phyloP scores from a whole-genome alignment of 306 rosid species.

The Quercus berberidifolia region DNA sequence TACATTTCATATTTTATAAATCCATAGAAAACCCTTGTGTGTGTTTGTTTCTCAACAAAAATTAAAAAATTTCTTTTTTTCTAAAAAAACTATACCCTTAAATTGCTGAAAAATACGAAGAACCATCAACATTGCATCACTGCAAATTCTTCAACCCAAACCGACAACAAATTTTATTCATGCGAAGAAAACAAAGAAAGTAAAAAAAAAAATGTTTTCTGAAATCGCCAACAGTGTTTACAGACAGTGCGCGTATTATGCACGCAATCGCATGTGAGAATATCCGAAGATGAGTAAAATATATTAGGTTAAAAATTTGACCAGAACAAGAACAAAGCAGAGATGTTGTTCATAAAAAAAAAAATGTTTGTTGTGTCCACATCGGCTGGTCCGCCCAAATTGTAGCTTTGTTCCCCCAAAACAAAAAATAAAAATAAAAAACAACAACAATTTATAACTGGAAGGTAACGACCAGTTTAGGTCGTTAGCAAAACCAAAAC shows the following conservation, averaged over 20 bases:
- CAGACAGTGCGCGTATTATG: not conserved
- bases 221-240: not conserved
- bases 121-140: too few species aligned
- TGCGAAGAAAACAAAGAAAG: not conserved
- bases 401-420: not conserved
- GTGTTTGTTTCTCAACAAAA: too few species aligned
- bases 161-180: not conserved
- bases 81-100: too few species aligned
- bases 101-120: too few species aligned
- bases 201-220: not conserved
- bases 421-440: not conserved
- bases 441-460: not conserved
- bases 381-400: slow-evolving; percentile 22
- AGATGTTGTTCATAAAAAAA: not conserved
- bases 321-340: slow-evolving; percentile 11
- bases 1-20: too few species aligned
- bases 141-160: too few species aligned
- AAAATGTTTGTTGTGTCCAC: not conserved
- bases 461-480: not conserved
- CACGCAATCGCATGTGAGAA: not conserved
- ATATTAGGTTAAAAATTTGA: not conserved
- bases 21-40: too few species aligned
- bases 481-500: slow-evolving; percentile 1
- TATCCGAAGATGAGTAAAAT: not conserved
- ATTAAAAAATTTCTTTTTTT: too few species aligned